Conservation (phyloP, 2,329 filamentous ascomycete species). For the Fusarium lateritium region DNA sequence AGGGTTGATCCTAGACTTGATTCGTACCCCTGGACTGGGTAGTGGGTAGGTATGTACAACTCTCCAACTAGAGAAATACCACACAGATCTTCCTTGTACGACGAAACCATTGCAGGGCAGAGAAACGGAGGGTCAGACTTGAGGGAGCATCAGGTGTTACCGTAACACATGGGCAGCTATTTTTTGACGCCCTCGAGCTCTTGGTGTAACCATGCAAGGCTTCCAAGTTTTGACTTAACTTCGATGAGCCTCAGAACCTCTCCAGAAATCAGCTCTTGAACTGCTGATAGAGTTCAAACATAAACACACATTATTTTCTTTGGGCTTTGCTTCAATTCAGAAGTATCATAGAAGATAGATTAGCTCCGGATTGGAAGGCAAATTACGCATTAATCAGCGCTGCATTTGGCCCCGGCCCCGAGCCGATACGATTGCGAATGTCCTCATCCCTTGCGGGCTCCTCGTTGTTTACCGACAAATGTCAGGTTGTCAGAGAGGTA, state of each 20-base stretch:
- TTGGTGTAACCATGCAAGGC: slow-evolving; percentile 14
- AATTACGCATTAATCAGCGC: slow-evolving; percentile 2
- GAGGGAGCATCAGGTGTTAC: slow-evolving; percentile 9
- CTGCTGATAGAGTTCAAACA: not conserved
- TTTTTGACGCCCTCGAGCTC: slow-evolving; percentile 9
- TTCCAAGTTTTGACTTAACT: not conserved
- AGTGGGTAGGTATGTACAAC: slow-evolving; percentile 2
- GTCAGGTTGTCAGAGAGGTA: not conserved
- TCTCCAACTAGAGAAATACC: not conserved
- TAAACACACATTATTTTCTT: not conserved
- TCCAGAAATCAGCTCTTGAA: not conserved
- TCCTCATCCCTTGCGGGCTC: slow-evolving; percentile 6
- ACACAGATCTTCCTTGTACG: slow-evolving; percentile 18
- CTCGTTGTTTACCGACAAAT: not conserved
- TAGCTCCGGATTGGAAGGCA: not conserved
- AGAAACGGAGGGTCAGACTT: slow-evolving; percentile 4
- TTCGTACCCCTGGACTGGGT: slow-evolving; percentile 10
- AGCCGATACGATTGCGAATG: not conserved
- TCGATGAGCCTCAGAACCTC: not conserved
- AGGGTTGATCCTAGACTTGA: slow-evolving; percentile 2
- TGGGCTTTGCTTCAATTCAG: not conserved
- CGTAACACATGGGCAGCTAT: slow-evolving; percentile 5
- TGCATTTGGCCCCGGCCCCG: not conserved
- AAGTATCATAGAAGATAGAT: not conserved
- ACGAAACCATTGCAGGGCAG: slow-evolving; percentile 8